Percentiles rank a stretch among this genome's conserved stretches.
These are phyloP conservation scores for Candida railenensis DNA, from an alignment of 805 yeast species.

Conservation along the genomic window DNA sequence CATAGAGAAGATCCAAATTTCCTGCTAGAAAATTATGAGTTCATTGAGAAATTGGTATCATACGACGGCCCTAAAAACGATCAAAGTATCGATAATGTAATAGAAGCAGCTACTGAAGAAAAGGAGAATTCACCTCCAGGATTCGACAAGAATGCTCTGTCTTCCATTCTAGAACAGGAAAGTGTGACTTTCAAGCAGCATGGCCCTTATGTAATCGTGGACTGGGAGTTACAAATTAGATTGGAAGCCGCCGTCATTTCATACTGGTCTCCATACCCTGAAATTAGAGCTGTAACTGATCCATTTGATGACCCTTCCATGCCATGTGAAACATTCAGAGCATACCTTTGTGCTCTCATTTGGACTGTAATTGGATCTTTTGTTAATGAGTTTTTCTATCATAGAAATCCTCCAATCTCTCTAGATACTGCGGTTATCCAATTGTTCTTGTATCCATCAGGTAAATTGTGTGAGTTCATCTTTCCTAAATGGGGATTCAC, in stretches of 20 bases:
- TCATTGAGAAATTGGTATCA: slow-evolving; percentile 19
- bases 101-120: not conserved
- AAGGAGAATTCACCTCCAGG: slow-evolving; percentile 3
- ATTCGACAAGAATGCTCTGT: not conserved
- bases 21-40: slow-evolving; percentile 25
- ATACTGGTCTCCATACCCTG: slow-evolving; percentile 31
- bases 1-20: slow-evolving; percentile 35
- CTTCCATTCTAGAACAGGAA: slow-evolving; percentile 3
- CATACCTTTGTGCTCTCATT: slow-evolving; percentile 50
- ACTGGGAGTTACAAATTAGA: slow-evolving; percentile 27
- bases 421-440: slow-evolving; percentile 43
- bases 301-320: slow-evolving; percentile 35
- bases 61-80: not conserved
- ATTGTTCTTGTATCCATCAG: slow-evolving; percentile 45
- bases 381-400: slow-evolving; percentile 55
- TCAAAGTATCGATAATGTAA: not conserved
- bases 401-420: slow-evolving; percentile 49
- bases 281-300: slow-evolving; percentile 29
- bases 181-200: not conserved
- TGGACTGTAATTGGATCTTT: slow-evolving; percentile 54
- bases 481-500: slow-evolving; percentile 35
- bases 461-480: slow-evolving; percentile 28
- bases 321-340: slow-evolving; percentile 40
- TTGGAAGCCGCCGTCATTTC: slow-evolving; percentile 42
- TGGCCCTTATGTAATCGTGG: slow-evolving; percentile 7